Conservation (phyloP, 148 eudicot species). For the Mesembryanthemum crystallinum region DNA sequence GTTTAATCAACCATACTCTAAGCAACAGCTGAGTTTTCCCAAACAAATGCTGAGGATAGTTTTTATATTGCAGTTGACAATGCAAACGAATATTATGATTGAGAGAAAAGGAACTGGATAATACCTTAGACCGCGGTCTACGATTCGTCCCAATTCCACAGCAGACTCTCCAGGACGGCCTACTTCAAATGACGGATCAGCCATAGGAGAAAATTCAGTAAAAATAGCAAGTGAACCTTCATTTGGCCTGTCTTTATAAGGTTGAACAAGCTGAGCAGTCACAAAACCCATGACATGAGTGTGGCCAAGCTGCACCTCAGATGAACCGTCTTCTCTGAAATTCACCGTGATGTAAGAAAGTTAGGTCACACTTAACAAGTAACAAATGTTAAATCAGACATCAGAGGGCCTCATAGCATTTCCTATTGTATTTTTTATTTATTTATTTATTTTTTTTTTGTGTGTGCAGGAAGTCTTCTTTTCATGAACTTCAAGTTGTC, state of each 20-base stretch:
- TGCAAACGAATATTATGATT: background rate
- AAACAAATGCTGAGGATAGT: background rate
- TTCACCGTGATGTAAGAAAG: background rate
- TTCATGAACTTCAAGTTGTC: background rate
- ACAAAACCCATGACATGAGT: conserved; percentile 81
- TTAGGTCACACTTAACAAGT: background rate
- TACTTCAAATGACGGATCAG: conserved; percentile 84
- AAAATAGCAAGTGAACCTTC: conserved; percentile 75
- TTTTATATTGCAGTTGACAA: background rate
- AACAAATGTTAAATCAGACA: background rate
- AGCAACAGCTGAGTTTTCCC: background rate
- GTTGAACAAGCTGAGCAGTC: conserved; percentile 72
- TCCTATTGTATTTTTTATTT: background rate
- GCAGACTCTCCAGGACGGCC: conserved; percentile 84
- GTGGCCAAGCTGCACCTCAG: conserved; percentile 89
- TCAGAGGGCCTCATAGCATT: background rate
- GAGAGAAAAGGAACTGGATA: background rate
- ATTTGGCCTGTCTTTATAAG: conserved; percentile 78
- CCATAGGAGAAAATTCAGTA: conserved; percentile 94
- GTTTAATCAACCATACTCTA: too few species aligned
- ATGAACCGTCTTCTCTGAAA: conserved; percentile 79
- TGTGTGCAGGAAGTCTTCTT: background rate
- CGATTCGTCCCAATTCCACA: conserved; percentile 79
- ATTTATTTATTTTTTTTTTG: too few species aligned
- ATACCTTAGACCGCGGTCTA: conserved; percentile 35